Conservation (phyloP, 1,284 basidiomycete genomes). For the Ganoderma multipileum region DNA sequence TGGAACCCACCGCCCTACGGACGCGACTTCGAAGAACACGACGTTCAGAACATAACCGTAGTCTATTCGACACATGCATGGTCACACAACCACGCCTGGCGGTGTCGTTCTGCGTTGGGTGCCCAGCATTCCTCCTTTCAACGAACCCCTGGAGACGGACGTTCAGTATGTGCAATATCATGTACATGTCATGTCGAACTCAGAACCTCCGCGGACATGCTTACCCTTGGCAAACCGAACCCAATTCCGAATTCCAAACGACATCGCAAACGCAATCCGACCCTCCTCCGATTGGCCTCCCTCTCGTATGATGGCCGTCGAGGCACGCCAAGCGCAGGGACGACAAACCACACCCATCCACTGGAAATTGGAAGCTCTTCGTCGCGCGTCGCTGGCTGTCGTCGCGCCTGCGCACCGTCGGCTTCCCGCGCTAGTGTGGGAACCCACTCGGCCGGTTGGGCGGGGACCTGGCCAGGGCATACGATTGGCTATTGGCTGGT, state of each 20-base stretch:
- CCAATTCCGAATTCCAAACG: neutral
- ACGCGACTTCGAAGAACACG: neutral
- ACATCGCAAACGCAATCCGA: neutral
- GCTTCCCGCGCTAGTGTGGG: conserved; percentile 6
- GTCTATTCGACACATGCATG: neutral
- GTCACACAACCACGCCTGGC: neutral
- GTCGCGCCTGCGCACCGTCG: neutral
- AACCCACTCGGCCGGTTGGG: neutral
- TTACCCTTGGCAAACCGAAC: neutral
- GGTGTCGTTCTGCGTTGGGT: no score
- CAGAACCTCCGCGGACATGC: neutral
- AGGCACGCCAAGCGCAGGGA: neutral
- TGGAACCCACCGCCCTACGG: neutral
- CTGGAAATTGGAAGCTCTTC: no score
- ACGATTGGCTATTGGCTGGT: neutral
- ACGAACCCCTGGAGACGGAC: neutral
- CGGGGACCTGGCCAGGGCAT: no score
- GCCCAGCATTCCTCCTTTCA: neutral
- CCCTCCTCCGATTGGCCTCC: neutral
- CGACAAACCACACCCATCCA: neutral
- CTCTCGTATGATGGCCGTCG: conserved; percentile 2
- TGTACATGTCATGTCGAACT: neutral
- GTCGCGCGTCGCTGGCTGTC: neutral
- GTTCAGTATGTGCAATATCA: neutral
- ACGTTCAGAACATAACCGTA: neutral